Conservation (phyloP, 2,329 filamentous ascomycete genomes). For the Sclerotinia nivalis region DNA sequence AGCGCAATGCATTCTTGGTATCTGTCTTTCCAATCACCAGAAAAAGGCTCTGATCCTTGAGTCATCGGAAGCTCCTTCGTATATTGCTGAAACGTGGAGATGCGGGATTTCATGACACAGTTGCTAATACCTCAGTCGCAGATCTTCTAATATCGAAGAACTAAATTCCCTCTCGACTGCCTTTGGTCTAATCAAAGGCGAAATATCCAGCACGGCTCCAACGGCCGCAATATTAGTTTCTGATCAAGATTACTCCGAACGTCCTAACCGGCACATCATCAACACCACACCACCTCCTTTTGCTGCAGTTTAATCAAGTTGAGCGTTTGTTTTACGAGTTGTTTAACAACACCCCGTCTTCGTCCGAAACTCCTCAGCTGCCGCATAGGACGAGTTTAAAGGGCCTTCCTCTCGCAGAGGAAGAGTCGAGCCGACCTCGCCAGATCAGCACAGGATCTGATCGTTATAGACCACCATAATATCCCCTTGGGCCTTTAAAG, state of each 20-base stretch:
- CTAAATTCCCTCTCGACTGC: slow-evolving; percentile 44
- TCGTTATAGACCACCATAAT: slow-evolving; percentile 95
- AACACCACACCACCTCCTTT: slow-evolving; percentile 62
- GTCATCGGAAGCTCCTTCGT: no score
- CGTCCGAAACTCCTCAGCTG: slow-evolving; percentile 77
- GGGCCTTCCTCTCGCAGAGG: slow-evolving; percentile 99
- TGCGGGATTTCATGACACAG: slow-evolving; percentile 19
- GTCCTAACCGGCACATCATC: slow-evolving; percentile 66
- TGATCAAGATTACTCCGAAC: slow-evolving; percentile 70
- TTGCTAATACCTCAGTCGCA: slow-evolving; percentile 18
- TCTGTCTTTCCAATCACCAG: neutral
- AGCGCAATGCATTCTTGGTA: neutral
- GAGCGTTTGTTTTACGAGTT: slow-evolving; percentile 52
- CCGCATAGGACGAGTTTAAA: slow-evolving; percentile 98
- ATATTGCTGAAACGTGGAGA: neutral
- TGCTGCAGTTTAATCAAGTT: slow-evolving; percentile 53
- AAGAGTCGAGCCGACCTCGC: slow-evolving; percentile 99
- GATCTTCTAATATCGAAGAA: slow-evolving; percentile 18
- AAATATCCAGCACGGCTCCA: slow-evolving; percentile 59
- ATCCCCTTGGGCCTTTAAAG: slow-evolving; percentile 45
- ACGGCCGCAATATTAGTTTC: slow-evolving; percentile 61
- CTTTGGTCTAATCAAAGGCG: slow-evolving; percentile 71
- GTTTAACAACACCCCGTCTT: slow-evolving; percentile 53
- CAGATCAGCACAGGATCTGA: slow-evolving; percentile 87
- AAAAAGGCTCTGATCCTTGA: no score